Evolutionary conservation across 1,284 basidiomycete species (phyloP).

Genomic region (Cystobasidium slooffiae): DNA sequence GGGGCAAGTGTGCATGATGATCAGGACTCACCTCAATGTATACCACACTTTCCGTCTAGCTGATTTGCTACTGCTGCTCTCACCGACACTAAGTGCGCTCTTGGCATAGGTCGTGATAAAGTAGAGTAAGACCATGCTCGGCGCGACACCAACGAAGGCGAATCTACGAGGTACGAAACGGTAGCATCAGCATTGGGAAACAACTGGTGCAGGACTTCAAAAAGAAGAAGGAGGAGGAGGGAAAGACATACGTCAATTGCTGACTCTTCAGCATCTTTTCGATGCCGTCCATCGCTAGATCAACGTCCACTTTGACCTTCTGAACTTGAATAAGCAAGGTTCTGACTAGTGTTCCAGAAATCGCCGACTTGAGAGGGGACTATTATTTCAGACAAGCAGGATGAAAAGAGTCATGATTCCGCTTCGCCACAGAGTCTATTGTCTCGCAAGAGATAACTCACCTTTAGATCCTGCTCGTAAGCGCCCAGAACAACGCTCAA

Average conservation of each 20-base stretch:
- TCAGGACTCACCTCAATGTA: constrained; percentile 57
- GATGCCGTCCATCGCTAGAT: constrained; percentile 79
- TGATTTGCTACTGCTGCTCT: constrained; percentile 59
- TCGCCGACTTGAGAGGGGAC: constrained; percentile 76
- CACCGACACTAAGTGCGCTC: constrained; percentile 62
- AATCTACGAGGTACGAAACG: constrained; percentile 60
- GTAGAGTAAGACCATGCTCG: constrained; percentile 76
- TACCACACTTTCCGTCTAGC: constrained; percentile 56
- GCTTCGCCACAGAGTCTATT: not conserved
- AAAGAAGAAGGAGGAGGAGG: not conserved
- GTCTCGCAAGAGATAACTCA: constrained; percentile 47
- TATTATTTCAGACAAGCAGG: constrained; percentile 45
- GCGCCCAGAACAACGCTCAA: constrained; percentile 83
- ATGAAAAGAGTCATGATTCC: not conserved
- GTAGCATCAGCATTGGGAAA: not conserved
- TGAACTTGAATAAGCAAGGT: constrained; percentile 92
- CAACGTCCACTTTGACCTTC: constrained; percentile 95
- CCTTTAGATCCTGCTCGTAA: constrained; percentile 89
- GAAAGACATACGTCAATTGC: constrained; percentile 69
- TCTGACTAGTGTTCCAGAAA: constrained; percentile 81
- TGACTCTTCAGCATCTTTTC: constrained; percentile 93
- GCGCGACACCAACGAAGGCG: constrained; percentile 92
- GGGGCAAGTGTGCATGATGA: not conserved
- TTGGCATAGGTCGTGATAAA: constrained; percentile 62
- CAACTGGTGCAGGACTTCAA: not conserved